These are phyloP conservation scores for Gracilaria domingensis DNA, from an alignment of 23 red algal species.

Conservation along the genomic window DNA sequence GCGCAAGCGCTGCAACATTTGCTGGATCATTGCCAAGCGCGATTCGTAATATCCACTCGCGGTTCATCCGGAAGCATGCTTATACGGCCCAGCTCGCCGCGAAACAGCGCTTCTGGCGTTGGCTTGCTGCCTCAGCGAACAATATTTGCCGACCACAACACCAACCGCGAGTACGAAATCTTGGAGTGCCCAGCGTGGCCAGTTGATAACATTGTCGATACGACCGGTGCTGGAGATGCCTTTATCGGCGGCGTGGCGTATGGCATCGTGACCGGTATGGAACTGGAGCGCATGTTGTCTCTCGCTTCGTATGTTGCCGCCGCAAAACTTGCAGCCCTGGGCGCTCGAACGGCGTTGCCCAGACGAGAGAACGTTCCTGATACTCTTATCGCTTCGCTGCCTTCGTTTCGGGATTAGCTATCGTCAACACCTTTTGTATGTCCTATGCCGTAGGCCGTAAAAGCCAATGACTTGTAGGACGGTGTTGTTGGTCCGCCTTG, in stretches of 20 bases:
- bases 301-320: constrained; percentile 77
- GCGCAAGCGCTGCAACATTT: constrained; percentile 56
- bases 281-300: constrained; percentile 67
- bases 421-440: too few species aligned
- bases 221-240: constrained; percentile 97
- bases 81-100: constrained; percentile 17
- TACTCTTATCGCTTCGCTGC: constrained; percentile 16
- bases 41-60: constrained; percentile 47
- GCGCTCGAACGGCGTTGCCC: constrained; percentile 73
- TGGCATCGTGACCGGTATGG: constrained; percentile 53
- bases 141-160: constrained; percentile 1
- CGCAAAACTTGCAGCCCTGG: constrained; percentile 53
- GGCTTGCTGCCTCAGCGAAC: constrained; percentile 50
- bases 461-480: too few species aligned
- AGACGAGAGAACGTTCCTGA: constrained; percentile 50
- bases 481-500: too few species aligned
- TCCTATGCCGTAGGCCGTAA: too few species aligned
- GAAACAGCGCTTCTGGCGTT: not conserved
- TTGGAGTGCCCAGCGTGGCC: constrained; percentile 87
- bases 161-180: constrained; percentile 25
- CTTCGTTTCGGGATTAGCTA: not conserved
- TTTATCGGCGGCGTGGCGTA: constrained; percentile 90
- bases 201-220: constrained; percentile 75
- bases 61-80: constrained; percentile 57
- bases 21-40: constrained; percentile 37